Conservation (phyloP, 495 filamentous ascomycete species). For the Wilcoxina mikolae region DNA sequence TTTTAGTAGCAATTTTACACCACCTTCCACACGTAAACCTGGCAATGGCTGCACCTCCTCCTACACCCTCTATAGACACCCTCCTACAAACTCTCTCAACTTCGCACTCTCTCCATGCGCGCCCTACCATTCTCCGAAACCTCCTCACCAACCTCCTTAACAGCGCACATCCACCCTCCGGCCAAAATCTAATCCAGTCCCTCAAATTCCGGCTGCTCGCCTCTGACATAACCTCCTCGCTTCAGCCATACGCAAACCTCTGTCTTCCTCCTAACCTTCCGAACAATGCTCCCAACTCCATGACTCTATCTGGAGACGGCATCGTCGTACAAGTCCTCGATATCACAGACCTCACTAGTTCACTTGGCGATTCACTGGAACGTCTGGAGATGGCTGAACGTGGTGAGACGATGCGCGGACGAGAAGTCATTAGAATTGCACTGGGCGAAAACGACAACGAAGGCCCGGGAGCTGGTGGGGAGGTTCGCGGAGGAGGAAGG, state of each 20-base stretch:
- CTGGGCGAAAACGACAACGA: conserved; percentile 36
- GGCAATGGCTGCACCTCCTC: conserved; percentile 40
- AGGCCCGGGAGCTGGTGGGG: conserved; percentile 5
- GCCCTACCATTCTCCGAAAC: conserved; percentile 34
- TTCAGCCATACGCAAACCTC: conserved; percentile 36
- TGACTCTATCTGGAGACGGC: conserved; percentile 36
- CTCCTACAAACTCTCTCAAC: conserved; percentile 54
- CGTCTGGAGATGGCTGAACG: conserved; percentile 66
- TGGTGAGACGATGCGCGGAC: conserved; percentile 65
- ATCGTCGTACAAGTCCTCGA: conserved; percentile 70
- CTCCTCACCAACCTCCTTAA: conserved; percentile 8
- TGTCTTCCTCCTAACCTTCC: conserved; percentile 39
- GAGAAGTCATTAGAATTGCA: conserved; percentile 65
- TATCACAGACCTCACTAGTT: conserved; percentile 63
- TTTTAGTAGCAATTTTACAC: not conserved
- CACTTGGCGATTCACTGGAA: conserved; percentile 73
- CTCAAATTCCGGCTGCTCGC: conserved; percentile 66
- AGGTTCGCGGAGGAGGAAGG: not conserved
- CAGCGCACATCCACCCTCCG: conserved; percentile 35
- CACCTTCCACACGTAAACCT: not conserved
- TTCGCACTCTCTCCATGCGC: conserved; percentile 35
- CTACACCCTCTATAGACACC: conserved; percentile 42
- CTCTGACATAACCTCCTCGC: conserved; percentile 53
- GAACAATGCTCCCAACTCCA: conserved; percentile 28
- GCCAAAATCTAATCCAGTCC: conserved; percentile 60